Conservation (phyloP, 805 yeast species). For the Lipomyces kockii region DNA sequence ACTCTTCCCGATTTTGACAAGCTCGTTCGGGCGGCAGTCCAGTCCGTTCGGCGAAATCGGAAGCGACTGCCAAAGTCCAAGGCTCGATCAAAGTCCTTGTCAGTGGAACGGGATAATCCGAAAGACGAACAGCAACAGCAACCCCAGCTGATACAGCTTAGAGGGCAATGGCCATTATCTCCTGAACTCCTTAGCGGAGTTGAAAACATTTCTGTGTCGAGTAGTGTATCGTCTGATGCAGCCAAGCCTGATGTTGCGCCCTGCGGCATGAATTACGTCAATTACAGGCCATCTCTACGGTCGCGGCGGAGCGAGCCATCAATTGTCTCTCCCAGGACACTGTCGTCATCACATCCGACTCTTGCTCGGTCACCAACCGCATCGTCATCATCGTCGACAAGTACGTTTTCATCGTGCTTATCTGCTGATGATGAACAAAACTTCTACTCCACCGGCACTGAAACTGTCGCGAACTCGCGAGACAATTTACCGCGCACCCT, state of each 20-base stretch:
- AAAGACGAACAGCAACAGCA: not conserved
- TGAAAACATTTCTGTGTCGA: not conserved
- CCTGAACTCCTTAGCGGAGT: not conserved
- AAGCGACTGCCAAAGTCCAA: slow-evolving; percentile 60
- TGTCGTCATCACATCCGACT: not conserved
- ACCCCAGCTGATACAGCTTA: not conserved
- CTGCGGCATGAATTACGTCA: not conserved
- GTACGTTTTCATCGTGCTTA: not conserved
- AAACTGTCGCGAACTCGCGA: not conserved
- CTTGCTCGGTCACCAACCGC: slow-evolving; percentile 1
- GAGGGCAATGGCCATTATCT: slow-evolving; percentile 5
- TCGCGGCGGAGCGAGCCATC: not conserved
- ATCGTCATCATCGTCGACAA: slow-evolving; percentile 8
- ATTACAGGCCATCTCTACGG: slow-evolving; percentile 1
- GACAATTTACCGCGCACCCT: slow-evolving; percentile 14
- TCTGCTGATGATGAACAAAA: slow-evolving; percentile 1
- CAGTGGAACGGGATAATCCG: slow-evolving; percentile 20
- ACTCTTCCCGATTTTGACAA: slow-evolving; percentile 79
- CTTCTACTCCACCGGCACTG: slow-evolving; percentile 10
- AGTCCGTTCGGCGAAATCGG: slow-evolving; percentile 86
- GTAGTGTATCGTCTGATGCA: not conserved
- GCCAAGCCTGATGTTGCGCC: not conserved
- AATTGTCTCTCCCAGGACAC: not conserved
- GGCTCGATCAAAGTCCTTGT: slow-evolving; percentile 23
- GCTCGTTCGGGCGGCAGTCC: slow-evolving; percentile 90